Evolutionary conservation across 2,329 filamentous ascomycete species (phyloP), one percentile per base, ranked within the genome.

Genomic region (Epichloe uncinata): DNA sequence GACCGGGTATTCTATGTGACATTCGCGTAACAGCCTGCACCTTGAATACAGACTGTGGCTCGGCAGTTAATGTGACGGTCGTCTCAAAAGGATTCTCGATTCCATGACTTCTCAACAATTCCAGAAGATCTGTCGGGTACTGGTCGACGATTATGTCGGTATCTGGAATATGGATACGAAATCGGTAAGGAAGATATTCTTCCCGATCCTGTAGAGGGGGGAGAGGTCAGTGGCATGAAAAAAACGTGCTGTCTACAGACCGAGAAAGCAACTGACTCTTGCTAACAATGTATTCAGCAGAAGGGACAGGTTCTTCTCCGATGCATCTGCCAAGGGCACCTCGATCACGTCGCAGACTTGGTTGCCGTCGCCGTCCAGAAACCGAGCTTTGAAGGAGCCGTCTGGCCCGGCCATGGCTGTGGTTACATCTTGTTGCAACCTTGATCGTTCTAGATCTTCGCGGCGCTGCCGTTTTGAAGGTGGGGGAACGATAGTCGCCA

Each of bases 21-120:
- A 93, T 91, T 66, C 93, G 79, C 45, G 90, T 91, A 41, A 96
- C 89, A 11, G 88, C 85, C 60, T 93, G 89, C 22, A 97, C 93
- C 60, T 85, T 83, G 73, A 96, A 97, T 0, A 97, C 85, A 20
- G 91, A 88, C 66, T 98, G 91, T 0, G 93, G 91, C 60, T 82
- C 78, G 42, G 79, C 79, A 37, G 74, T 75, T 26, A 83, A 71
- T 2, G 75, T 73, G 45, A 75, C 64, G 0, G 70, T 73, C 5
- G 68, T 75, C 60, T 81, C 78, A 55, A 77, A 79, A 0, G 77
- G 75, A 55, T 78, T 79, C 40, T 73, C 70, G 50, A 80, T 72
- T 50, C 76, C 75, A 70, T 80, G 74, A 54, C 67, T 70, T 22
- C 69, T 70, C n/a, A 81, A 66, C 15, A 79, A 70, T 33, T 70